Percentiles rank a stretch among this genome's conserved stretches.
phyloP scores from a whole-genome alignment of 2,329 filamentous ascomycete species.

The Botrytis aclada region DNA sequence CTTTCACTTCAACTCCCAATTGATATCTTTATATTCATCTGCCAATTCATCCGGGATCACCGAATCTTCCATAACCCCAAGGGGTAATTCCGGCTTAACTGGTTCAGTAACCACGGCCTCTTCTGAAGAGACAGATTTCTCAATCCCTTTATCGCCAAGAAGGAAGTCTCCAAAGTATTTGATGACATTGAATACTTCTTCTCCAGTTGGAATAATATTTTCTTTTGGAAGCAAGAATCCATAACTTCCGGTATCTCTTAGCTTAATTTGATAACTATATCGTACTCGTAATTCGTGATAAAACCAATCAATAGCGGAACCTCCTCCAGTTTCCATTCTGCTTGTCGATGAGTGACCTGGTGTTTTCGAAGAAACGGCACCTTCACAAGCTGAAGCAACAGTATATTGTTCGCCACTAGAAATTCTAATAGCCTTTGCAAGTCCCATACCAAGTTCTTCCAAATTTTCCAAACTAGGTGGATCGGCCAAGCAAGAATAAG shows the following conservation, averaged over 20 bases:
- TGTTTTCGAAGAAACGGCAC: constrained; percentile 53
- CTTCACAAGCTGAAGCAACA: constrained; percentile 83
- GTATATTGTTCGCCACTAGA: constrained; percentile 72
- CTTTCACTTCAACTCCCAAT: constrained; percentile 33
- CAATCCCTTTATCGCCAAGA: constrained; percentile 66
- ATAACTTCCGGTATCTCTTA: constrained; percentile 90
- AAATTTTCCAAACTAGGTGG: constrained; percentile 90
- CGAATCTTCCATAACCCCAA: background rate
- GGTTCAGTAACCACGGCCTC: constrained; percentile 20
- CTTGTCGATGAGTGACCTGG: constrained; percentile 32
- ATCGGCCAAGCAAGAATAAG: constrained; percentile 72
- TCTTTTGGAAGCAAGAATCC: constrained; percentile 86
- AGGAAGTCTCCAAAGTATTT: constrained; percentile 82
- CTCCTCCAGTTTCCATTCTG: constrained; percentile 71
- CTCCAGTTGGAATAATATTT: constrained; percentile 83
- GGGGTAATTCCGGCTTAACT: background rate
- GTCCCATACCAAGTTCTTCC: constrained; percentile 80
- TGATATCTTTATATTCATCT: constrained; percentile 24
- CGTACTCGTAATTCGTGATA: constrained; percentile 80
- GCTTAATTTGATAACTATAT: constrained; percentile 90
- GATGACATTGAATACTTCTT: constrained; percentile 80
- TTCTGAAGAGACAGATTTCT: constrained; percentile 38
- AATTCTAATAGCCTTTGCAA: constrained; percentile 85
- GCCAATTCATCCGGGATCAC: constrained; percentile 15
- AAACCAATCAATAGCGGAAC: constrained; percentile 91